Evolutionary conservation across 352 stramenopile genomes (phyloP).

Genomic region (Phytopythium cucurbitacearum): DNA sequence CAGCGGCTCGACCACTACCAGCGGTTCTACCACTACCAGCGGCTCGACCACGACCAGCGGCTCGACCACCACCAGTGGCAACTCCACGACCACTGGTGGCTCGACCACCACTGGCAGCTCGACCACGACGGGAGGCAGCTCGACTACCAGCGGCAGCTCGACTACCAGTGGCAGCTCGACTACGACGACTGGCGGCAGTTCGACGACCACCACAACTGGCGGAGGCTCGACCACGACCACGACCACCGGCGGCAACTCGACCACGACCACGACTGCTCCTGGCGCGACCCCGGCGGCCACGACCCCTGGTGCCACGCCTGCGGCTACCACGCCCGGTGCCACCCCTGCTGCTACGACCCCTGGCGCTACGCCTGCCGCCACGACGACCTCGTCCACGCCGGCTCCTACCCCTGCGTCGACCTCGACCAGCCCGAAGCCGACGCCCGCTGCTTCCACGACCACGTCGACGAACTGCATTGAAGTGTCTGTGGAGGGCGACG

Average conservation of each 20-base stretch:
- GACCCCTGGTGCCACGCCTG: conserved; percentile 15
- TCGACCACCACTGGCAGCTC: conserved; percentile 1
- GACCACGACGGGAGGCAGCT: not conserved
- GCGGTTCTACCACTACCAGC: not conserved
- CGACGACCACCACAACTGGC: conserved; percentile 8
- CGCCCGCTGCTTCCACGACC: conserved; percentile 14
- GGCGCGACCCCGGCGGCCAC: conserved; percentile 12
- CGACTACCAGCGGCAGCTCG: conserved; percentile 1
- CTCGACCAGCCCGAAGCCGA: conserved; percentile 7
- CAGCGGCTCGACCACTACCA: conserved; percentile 2
- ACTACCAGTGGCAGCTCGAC: not conserved
- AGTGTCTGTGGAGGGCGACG: conserved; percentile 64
- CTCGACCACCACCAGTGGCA: not conserved
- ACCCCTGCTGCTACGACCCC: conserved; percentile 13
- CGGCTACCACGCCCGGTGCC: conserved; percentile 11
- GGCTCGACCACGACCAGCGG: conserved; percentile 9
- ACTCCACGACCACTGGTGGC: conserved; percentile 7
- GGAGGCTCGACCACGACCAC: not conserved
- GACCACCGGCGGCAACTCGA: not conserved
- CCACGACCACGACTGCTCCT: conserved; percentile 7
- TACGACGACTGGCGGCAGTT: conserved; percentile 2
- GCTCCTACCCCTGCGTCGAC: conserved; percentile 13
- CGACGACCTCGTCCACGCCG: conserved; percentile 10
- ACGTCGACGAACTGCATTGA: conserved; percentile 35
- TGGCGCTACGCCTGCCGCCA: conserved; percentile 13